Evolutionary conservation across 2,329 filamentous ascomycete species (phyloP).

Genomic region (Chaetomiaceae sp.): DNA sequence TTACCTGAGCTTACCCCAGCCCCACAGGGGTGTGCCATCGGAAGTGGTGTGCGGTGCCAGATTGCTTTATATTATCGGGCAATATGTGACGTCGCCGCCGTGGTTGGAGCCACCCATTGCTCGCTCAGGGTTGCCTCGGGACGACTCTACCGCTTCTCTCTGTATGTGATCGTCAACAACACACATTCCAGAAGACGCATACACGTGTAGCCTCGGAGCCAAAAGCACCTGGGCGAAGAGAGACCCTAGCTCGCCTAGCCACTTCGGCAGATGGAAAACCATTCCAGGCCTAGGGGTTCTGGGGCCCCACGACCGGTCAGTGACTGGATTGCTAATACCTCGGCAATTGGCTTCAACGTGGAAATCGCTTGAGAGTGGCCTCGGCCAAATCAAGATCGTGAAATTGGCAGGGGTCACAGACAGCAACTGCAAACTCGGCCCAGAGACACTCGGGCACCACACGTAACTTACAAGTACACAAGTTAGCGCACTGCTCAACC

Average conservation of each 20-base stretch:
- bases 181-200: background rate
- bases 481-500: too few relatives aligned
- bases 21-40: slow-evolving; percentile 15
- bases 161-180: background rate
- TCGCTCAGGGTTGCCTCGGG: background rate
- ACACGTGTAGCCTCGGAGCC: background rate
- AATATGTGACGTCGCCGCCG: slow-evolving; percentile 19
- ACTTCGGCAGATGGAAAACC: slow-evolving; percentile 1
- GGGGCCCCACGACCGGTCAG: background rate
- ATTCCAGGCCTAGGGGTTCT: background rate
- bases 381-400: too few relatives aligned
- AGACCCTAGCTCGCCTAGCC: background rate
- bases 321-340: background rate
- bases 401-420: too few relatives aligned
- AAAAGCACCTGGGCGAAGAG: background rate
- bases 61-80: slow-evolving; percentile 20
- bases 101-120: slow-evolving; percentile 1
- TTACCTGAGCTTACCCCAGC: slow-evolving; percentile 5
- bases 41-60: slow-evolving; percentile 20
- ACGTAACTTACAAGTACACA: too few relatives aligned
- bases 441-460: too few relatives aligned
- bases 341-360: too few relatives aligned
- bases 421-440: too few relatives aligned
- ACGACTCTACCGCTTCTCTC: background rate
- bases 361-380: too few relatives aligned